phyloP scores from a whole-genome alignment of 805 yeast genomes.

The Teunomyces stri region DNA sequence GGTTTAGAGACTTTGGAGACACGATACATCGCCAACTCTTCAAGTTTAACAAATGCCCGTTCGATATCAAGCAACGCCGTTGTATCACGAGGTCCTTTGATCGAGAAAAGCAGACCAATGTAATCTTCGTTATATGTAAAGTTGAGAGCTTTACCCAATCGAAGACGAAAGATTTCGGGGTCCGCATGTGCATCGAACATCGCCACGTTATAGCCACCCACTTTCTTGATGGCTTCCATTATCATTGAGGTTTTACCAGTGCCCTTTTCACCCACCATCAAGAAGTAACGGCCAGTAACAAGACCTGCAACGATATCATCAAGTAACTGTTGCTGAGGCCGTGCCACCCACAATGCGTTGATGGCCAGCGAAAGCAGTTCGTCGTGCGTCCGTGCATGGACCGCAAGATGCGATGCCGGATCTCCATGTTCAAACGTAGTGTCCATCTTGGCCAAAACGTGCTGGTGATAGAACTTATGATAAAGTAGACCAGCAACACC shows the following conservation, averaged over 20 bases:
- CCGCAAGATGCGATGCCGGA: slow-evolving; percentile 57
- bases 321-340: slow-evolving; percentile 63
- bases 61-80: slow-evolving; percentile 80
- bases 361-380: slow-evolving; percentile 16
- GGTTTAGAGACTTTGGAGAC: slow-evolving; percentile 48
- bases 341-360: slow-evolving; percentile 54
- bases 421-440: slow-evolving; percentile 67
- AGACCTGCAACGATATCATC: slow-evolving; percentile 67
- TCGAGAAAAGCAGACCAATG: slow-evolving; percentile 75
- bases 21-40: slow-evolving; percentile 62
- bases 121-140: slow-evolving; percentile 78
- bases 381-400: slow-evolving; percentile 45
- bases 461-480: slow-evolving; percentile 57
- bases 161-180: slow-evolving; percentile 74
- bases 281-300: slow-evolving; percentile 64
- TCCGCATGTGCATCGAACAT: slow-evolving; percentile 82
- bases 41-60: slow-evolving; percentile 73
- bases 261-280: slow-evolving; percentile 81
- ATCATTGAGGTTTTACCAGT: slow-evolving; percentile 81
- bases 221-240: slow-evolving; percentile 65
- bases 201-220: slow-evolving; percentile 61
- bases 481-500: slow-evolving; percentile 73
- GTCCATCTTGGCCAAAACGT: slow-evolving; percentile 63
- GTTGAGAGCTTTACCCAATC: slow-evolving; percentile 73
- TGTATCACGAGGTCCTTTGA: slow-evolving; percentile 82